Evolutionary conservation across 2,329 filamentous ascomycete species (phyloP), one percentile per base, ranked within the genome.

Genomic region (Talaromyces sp.): DNA sequence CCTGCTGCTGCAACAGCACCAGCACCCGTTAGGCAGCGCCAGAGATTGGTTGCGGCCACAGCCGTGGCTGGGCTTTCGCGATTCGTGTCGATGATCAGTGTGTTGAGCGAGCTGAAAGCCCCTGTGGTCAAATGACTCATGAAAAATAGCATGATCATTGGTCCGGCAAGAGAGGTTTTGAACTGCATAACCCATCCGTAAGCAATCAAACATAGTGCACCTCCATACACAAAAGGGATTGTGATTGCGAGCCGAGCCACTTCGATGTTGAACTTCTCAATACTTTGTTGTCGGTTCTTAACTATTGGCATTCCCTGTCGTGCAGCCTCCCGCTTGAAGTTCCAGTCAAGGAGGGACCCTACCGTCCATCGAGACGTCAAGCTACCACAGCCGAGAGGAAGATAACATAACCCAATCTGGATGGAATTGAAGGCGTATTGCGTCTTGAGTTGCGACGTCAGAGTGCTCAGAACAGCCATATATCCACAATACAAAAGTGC

Each of bases 1-100:
- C 54, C 39, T 0, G 69, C 67, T 33, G 69, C 50, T 1, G 70
- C 60, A 45, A 66, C 78, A 0, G 78, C 76, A 2, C 76, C 79
- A 1, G 80, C 80, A 4, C 79, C 80, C 3, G 81, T 69, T 58
- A 80, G 67, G 62, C 80, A 82, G 1, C 80, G 72, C 3, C 75
- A 73, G 1, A 82, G 66, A 62, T 82, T 82, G 59, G 78, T 80
- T 7, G 80, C 77, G 3, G 80, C 80, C 1, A 79, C 79, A 0
- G 78, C 78, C 1, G 79, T 76, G 2, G 78, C 78, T 0, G 80
- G 75, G 39, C 74, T 71, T 5, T 69, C 73, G 0, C 78, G 79
- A 63, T 81, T 31, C 2, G 49, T 52, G 9, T 65, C 63, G n/a
- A 62, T 49, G 16, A 65, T 33, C 16, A 65, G 31, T 6, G 63